phyloP scores from a whole-genome alignment of 2,329 filamentous ascomycete species.

The Trichoderma hamatum region DNA sequence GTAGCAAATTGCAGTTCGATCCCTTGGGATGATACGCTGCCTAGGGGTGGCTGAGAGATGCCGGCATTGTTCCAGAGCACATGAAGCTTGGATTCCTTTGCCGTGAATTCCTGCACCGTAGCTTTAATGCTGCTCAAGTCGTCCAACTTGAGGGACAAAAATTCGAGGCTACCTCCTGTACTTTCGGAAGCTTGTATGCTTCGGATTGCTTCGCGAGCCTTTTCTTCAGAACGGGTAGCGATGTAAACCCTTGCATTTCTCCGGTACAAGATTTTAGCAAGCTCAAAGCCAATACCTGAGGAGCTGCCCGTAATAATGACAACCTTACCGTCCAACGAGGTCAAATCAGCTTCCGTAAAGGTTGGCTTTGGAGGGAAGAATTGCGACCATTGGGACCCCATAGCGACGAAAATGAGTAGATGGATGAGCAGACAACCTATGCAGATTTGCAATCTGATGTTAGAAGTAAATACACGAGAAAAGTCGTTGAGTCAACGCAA shows the following conservation, averaged over 20 bases:
- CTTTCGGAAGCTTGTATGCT: conserved; percentile 43
- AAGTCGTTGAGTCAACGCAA: not conserved
- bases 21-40: conserved; percentile 33
- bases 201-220: conserved; percentile 46
- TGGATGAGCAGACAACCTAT: not conserved
- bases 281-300: conserved; percentile 50
- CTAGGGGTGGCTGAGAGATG: conserved; percentile 34
- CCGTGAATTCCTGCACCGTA: conserved; percentile 33
- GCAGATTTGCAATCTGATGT: no score
- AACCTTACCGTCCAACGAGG: not conserved
- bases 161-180: conserved; percentile 44
- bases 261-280: conserved; percentile 55
- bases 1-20: conserved; percentile 41
- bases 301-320: conserved; percentile 46
- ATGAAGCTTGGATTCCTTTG: conserved; percentile 38
- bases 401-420: not conserved
- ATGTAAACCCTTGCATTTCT: conserved; percentile 56
- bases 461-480: not conserved
- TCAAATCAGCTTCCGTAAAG: conserved; percentile 14
- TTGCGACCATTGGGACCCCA: conserved; percentile 26
- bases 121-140: conserved; percentile 39
- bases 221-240: conserved; percentile 48
- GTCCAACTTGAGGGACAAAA: conserved; percentile 46
- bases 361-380: conserved; percentile 26
- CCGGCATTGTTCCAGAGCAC: conserved; percentile 47